A percentile compares a stretch with the other conserved stretches of the same genome.
phyloP scores from a whole-genome alignment of 1,284 basidiomycete species.

The Sparassis latifolia region DNA sequence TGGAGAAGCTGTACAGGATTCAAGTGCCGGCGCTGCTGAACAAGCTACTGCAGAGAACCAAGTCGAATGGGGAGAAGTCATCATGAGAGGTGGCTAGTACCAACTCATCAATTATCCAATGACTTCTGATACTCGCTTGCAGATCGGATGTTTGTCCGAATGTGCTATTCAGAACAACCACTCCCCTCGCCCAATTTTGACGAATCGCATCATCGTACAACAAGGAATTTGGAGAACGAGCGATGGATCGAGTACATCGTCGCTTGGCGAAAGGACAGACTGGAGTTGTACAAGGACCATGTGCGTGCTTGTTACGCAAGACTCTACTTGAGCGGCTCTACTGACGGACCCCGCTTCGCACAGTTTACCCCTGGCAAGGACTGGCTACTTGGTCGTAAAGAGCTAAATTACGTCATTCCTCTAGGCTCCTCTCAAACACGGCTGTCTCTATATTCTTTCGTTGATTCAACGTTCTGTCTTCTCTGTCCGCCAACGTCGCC shows the following conservation, averaged over 20 bases:
- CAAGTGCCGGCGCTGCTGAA: slow-evolving; percentile 54
- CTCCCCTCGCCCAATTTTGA: slow-evolving; percentile 53
- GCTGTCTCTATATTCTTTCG: slow-evolving; percentile 75
- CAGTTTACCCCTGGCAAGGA: slow-evolving; percentile 60
- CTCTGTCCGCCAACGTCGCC: slow-evolving; percentile 53
- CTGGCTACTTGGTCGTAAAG: slow-evolving; percentile 57
- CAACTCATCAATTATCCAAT: slow-evolving; percentile 1
- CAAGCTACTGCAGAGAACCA: slow-evolving; percentile 22
- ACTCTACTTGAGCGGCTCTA: neutral
- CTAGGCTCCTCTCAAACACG: slow-evolving; percentile 51
- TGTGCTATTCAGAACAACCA: slow-evolving; percentile 53
- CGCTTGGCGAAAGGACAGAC: slow-evolving; percentile 62
- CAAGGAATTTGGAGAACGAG: slow-evolving; percentile 56
- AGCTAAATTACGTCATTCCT: slow-evolving; percentile 65
- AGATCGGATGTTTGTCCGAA: slow-evolving; percentile 83
- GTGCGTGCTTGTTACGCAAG: slow-evolving; percentile 33
- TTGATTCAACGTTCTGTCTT: slow-evolving; percentile 76
- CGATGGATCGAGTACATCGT: slow-evolving; percentile 77
- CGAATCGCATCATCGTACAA: slow-evolving; percentile 57
- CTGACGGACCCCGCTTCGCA: neutral
- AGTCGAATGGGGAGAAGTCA: slow-evolving; percentile 36
- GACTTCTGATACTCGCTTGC: slow-evolving; percentile 13
- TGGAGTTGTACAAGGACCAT: slow-evolving; percentile 80
- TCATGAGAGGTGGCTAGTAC: slow-evolving; percentile 51
- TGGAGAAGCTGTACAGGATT: slow-evolving; percentile 42